Percentiles rank a stretch among this genome's conserved stretches.
Conservation (phyloP, 495 filamentous ascomycete species). For the Penicillium waksmanii region DNA sequence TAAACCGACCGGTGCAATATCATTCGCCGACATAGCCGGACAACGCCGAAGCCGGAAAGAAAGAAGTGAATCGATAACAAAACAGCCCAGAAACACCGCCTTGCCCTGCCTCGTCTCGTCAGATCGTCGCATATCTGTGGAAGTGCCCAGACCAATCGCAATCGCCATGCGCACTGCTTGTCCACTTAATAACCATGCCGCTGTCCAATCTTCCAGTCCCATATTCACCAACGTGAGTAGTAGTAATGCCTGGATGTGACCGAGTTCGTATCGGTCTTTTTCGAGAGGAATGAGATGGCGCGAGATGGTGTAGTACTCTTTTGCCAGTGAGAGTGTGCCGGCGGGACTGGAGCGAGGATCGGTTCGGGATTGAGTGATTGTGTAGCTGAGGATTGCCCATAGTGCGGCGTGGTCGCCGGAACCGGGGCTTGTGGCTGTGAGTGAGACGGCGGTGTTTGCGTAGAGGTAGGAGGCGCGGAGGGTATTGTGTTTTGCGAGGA, state of each 20-base stretch:
- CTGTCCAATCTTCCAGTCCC: conserved; percentile 53
- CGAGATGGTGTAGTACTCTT: conserved; percentile 60
- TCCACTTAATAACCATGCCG: conserved; percentile 65
- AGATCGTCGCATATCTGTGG: conserved; percentile 33
- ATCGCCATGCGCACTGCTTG: conserved; percentile 62
- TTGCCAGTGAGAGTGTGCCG: conserved; percentile 28
- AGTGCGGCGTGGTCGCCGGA: conserved; percentile 66
- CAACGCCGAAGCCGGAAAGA: conserved; percentile 57
- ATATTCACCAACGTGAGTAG: conserved; percentile 64
- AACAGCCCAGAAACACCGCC: conserved; percentile 63
- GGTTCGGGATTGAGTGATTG: conserved; percentile 47
- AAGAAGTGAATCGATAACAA: conserved; percentile 66
- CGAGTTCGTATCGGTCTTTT: conserved; percentile 57
- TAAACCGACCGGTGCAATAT: conserved; percentile 47
- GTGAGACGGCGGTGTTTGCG: conserved; percentile 50
- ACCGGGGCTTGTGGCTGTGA: conserved; percentile 40
- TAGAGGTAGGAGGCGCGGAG: conserved; percentile 56
- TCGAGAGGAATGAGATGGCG: conserved; percentile 62
- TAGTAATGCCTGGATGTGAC: conserved; percentile 68
- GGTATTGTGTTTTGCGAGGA: conserved; percentile 70
- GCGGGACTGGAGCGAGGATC: conserved; percentile 29
- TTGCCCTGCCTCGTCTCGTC: conserved; percentile 49
- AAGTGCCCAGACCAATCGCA: conserved; percentile 47
- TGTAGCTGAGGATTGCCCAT: conserved; percentile 64
- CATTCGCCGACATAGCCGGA: conserved; percentile 56